phyloP scores from a whole-genome alignment of 2,329 filamentous ascomycete genomes.

The Epicoccum sorghinum region DNA sequence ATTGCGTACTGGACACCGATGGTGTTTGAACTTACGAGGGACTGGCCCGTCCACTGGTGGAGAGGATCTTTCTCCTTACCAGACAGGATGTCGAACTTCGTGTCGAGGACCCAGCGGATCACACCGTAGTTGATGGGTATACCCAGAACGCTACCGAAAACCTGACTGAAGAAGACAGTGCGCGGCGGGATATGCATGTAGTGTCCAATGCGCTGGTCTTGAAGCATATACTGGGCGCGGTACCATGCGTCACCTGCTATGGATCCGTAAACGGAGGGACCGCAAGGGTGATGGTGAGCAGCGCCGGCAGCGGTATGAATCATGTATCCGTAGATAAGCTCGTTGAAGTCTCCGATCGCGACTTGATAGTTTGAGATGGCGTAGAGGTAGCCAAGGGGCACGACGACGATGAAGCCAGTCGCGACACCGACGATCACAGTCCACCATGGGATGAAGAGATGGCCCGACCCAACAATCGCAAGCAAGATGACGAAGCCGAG shows the following conservation, averaged over 20 bases:
- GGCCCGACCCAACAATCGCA: slow-evolving; percentile 57
- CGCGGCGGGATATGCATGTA: slow-evolving; percentile 68
- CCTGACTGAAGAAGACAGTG: slow-evolving; percentile 65
- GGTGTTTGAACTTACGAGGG: slow-evolving; percentile 58
- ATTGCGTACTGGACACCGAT: slow-evolving; percentile 66
- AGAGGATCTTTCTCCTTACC: slow-evolving; percentile 60
- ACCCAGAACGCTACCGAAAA: slow-evolving; percentile 64
- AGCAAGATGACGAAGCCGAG: slow-evolving; percentile 59
- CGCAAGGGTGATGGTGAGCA: slow-evolving; percentile 62
- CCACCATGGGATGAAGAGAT: slow-evolving; percentile 65
- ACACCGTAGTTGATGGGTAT: slow-evolving; percentile 68
- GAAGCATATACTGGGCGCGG: slow-evolving; percentile 55
- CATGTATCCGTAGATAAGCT: slow-evolving; percentile 66
- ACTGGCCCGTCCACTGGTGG: slow-evolving; percentile 67
- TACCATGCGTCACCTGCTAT: slow-evolving; percentile 67
- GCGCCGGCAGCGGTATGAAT: slow-evolving; percentile 53
- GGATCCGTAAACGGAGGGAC: slow-evolving; percentile 63
- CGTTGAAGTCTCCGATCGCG: slow-evolving; percentile 65
- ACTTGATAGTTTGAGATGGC: slow-evolving; percentile 63
- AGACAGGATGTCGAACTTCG: slow-evolving; percentile 62
- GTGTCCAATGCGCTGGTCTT: slow-evolving; percentile 69
- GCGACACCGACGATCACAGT: slow-evolving; percentile 64
- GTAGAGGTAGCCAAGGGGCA: slow-evolving; percentile 66
- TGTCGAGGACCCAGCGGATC: slow-evolving; percentile 64
- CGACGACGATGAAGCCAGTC: slow-evolving; percentile 61